Evolutionary conservation across 345 rosid genomes (phyloP).

Genomic region (Pugionium cornutum): DNA sequence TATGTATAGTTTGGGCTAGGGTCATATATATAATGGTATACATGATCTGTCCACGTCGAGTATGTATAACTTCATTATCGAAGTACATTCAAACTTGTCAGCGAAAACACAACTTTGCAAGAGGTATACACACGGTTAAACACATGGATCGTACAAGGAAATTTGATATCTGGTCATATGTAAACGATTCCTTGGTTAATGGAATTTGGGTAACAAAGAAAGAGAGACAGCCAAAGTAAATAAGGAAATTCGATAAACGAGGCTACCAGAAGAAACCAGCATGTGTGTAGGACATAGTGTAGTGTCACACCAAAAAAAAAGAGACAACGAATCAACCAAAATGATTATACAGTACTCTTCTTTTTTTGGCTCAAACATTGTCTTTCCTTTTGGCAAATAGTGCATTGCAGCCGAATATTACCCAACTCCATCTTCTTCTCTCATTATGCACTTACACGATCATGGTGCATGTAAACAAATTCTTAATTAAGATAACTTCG

Average conservation of each 20-base stretch:
- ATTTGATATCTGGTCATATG: no score
- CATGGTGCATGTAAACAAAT: conserved; percentile 6
- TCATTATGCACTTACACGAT: conserved; percentile 1
- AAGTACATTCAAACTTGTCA: no score
- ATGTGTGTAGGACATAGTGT: conserved; percentile 41
- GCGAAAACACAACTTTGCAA: no score
- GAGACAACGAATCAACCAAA: conserved; percentile 41
- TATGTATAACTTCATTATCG: no score
- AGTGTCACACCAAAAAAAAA: conserved; percentile 29
- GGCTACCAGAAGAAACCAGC: conserved; percentile 21
- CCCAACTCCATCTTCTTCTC: conserved; percentile 13
- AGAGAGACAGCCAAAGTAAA: neutral
- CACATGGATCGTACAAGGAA: no score
- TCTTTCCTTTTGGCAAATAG: conserved; percentile 37
- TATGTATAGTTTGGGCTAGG: no score
- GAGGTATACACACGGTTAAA: no score
- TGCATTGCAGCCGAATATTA: conserved; percentile 40
- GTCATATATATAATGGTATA: no score
- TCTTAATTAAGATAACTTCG: no score
- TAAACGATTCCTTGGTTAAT: conserved; percentile 2
- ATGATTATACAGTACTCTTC: conserved; percentile 22
- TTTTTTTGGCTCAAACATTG: conserved; percentile 30
- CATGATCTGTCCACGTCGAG: no score
- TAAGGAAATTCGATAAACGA: conserved; percentile 9
- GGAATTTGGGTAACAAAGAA: conserved; percentile 6